phyloP scores from a whole-genome alignment of 345 rosid species.

The Pistacia vera region DNA sequence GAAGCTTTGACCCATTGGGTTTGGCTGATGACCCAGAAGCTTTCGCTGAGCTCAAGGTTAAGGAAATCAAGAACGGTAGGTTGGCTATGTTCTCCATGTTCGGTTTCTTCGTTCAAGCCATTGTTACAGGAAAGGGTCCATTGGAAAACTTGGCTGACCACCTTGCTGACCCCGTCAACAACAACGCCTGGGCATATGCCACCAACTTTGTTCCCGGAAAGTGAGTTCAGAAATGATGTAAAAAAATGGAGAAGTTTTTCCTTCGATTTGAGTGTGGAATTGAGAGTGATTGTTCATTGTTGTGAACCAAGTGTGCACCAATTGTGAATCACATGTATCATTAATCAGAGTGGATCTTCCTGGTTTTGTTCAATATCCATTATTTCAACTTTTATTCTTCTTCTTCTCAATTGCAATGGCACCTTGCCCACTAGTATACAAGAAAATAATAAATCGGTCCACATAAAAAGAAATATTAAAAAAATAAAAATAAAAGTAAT shows the following conservation, averaged over 20 bases:
- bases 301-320: not conserved
- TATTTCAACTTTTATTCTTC: not conserved
- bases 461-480: too few relatives aligned
- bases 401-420: too few relatives aligned
- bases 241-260: not conserved
- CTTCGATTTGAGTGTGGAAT: not conserved
- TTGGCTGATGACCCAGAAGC: conserved; percentile 88
- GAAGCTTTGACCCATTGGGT: conserved; percentile 85
- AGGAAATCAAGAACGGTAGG: conserved; percentile 83
- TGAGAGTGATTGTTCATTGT: not conserved
- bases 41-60: conserved; percentile 79
- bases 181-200: conserved; percentile 91
- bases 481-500: too few relatives aligned
- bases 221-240: conserved; percentile 27
- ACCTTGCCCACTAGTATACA: too few relatives aligned
- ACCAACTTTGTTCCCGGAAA: conserved; percentile 93
- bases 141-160: conserved; percentile 83
- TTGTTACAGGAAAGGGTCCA: conserved; percentile 83
- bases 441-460: too few relatives aligned
- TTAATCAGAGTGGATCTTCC: not conserved
- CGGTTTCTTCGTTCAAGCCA: conserved; percentile 86
- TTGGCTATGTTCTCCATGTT: conserved; percentile 91
- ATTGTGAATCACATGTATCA: conserved; percentile 4
- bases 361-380: not conserved
- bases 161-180: conserved; percentile 81